Evolutionary conservation across 2,329 filamentous ascomycete species (phyloP), one percentile per base, ranked within the genome.

Genomic region (Atkinsonella texensis): DNA sequence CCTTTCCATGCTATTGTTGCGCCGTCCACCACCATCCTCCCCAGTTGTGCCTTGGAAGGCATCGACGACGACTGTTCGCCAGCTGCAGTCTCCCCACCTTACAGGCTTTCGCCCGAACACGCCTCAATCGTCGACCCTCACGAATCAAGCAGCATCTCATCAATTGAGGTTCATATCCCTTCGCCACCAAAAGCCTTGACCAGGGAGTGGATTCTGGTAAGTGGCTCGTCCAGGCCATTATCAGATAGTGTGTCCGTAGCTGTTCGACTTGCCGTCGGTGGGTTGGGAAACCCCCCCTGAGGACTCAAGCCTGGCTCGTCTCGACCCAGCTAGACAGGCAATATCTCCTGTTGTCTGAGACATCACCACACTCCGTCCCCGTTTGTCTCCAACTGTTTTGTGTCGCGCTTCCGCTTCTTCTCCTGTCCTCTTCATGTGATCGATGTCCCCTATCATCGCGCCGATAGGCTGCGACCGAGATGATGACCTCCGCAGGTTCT

Each of bases 381-480:
- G 23, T 4, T 15, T 46, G 10, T 13, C 17, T 35, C 10, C 12
- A 38, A 15, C 15, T 17, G 6, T 23, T 43, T 45, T 18, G 32
- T 15, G 4, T 17, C 10, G 2, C 33, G 13, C 10, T 32, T 31
- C 35, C 28, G 55, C 44, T 18, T 23, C n/a, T 39, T 35, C 18
- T 40, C 38, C 20, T 49, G 17, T 32, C 32, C 15, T 38, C n/a
- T 48, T 42, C 51, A 63, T 65, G 63, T 59, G 57, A 55, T 48
- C 56, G 54, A 50, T 56, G 53, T 56, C 52, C 52, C 40, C 52
- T 54, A 51, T 50, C 49, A 54, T 56, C 55, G 53, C 61, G 59
- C 62, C 59, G 57, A 57, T 60, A 62, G 62, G 53, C 58, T 61
- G 61, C 59, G 56, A 60, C 55, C n/a, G 60, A 44, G 39, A 58